phyloP scores from a whole-genome alignment of 805 yeast species.

The Vanderwaltozyma verrucispora region DNA sequence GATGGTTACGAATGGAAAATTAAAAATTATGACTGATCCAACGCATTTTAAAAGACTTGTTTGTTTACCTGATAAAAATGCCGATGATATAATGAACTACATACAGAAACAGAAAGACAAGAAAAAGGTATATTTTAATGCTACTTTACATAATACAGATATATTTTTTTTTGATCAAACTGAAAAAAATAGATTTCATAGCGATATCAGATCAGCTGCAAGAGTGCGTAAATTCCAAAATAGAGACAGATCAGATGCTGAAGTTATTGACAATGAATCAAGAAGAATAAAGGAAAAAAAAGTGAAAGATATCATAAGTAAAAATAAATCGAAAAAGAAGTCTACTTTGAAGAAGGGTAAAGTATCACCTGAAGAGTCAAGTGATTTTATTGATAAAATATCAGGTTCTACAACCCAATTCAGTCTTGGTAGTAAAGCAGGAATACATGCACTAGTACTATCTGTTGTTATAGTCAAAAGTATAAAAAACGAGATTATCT shows the following conservation, averaged over 20 bases:
- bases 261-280: background rate
- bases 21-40: conserved; percentile 13
- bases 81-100: conserved; percentile 12
- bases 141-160: conserved; percentile 24
- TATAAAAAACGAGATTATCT: conserved; percentile 50
- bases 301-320: too few relatives aligned
- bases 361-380: background rate
- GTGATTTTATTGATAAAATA: background rate
- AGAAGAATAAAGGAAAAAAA: too few relatives aligned
- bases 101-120: conserved; percentile 21
- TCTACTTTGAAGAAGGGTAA: too few relatives aligned
- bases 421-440: conserved; percentile 30
- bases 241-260: conserved; percentile 1
- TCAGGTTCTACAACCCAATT: conserved; percentile 4
- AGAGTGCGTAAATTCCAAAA: conserved; percentile 24
- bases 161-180: conserved; percentile 26
- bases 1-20: conserved; percentile 16
- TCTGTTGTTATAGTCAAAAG: conserved; percentile 61
- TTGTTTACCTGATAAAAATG: conserved; percentile 15
- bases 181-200: conserved; percentile 22
- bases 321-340: too few relatives aligned
- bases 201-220: conserved; percentile 23
- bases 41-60: conserved; percentile 14
- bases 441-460: conserved; percentile 47
- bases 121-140: conserved; percentile 15